Conservation (phyloP, 2,329 filamentous ascomycete species). For the Didymosphaeria variabile region DNA sequence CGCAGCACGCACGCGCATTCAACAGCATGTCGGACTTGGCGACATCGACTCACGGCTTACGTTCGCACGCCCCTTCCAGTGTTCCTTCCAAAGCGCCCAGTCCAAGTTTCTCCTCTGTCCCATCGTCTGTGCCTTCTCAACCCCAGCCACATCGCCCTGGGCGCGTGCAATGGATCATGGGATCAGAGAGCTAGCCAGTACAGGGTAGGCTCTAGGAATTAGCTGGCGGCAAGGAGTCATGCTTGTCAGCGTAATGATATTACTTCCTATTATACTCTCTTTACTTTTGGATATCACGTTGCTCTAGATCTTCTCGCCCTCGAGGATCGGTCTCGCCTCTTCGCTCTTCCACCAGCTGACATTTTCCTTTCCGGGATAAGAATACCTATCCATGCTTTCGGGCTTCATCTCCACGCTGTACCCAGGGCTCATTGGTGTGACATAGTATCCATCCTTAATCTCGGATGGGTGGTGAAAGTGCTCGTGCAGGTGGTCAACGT, state of each 20-base stretch:
- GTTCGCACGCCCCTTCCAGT: slow-evolving; percentile 1
- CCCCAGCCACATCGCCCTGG: slow-evolving; percentile 19
- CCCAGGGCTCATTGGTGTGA: slow-evolving; percentile 81
- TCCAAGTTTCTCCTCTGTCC: slow-evolving; percentile 6
- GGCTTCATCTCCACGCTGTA: slow-evolving; percentile 96
- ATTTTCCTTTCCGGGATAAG: slow-evolving; percentile 78
- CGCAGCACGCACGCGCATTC: slow-evolving; percentile 41
- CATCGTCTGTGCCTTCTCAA: slow-evolving; percentile 28
- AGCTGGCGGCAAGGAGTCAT: background rate
- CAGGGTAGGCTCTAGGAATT: background rate
- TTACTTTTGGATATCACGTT: background rate
- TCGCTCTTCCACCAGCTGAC: slow-evolving; percentile 88
- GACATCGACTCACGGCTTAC: background rate
- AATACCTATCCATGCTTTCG: slow-evolving; percentile 82
- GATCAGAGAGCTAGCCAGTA: slow-evolving; percentile 37
- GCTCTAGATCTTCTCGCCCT: slow-evolving; percentile 59
- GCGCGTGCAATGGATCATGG: slow-evolving; percentile 47
- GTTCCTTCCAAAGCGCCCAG: slow-evolving; percentile 7
- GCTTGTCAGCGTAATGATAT: background rate
- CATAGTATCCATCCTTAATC: slow-evolving; percentile 87
- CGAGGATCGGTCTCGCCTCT: slow-evolving; percentile 78
- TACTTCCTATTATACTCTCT: background rate
- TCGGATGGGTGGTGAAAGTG: slow-evolving; percentile 85
- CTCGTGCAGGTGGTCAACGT: slow-evolving; percentile 92
- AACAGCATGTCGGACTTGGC: slow-evolving; percentile 25